Conservation (phyloP, 2,329 filamentous ascomycete species). For the Beauveria asiatica region DNA sequence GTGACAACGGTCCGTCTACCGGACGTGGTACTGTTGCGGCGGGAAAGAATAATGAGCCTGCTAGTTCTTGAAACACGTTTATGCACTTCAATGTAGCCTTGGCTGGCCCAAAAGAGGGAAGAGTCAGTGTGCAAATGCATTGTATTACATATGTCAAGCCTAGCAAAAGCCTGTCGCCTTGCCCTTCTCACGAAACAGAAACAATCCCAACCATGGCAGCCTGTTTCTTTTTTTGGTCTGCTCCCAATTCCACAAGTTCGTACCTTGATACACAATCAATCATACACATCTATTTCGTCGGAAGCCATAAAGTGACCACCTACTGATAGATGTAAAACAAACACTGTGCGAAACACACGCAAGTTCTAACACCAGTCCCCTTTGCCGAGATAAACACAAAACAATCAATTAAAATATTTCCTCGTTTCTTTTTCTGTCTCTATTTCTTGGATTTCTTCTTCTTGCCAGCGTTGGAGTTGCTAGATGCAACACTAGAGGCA, state of each 20-base stretch:
- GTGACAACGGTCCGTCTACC: background rate
- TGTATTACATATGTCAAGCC: background rate
- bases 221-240: background rate
- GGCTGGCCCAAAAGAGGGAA: too few relatives aligned
- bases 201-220: background rate
- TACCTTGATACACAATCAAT: background rate
- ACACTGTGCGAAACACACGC: background rate
- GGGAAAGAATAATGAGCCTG: too few relatives aligned
- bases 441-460: conserved; percentile 11
- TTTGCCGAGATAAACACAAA: background rate
- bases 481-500: conserved; percentile 81
- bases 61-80: too few relatives aligned
- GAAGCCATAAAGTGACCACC: background rate
- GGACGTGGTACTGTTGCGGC: too few relatives aligned
- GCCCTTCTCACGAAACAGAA: background rate
- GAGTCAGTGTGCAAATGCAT: too few relatives aligned
- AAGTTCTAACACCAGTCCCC: background rate
- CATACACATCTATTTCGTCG: background rate
- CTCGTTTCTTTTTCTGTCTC: background rate
- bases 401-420: background rate
- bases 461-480: conserved; percentile 36
- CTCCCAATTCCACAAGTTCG: background rate
- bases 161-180: background rate
- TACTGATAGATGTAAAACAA: background rate
- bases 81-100: too few relatives aligned